Percentiles rank a stretch among this genome's conserved stretches.
These are phyloP conservation scores for Barbarea vulgaris DNA, from an alignment of 345 rosid genomes.

Conservation along the genomic window DNA sequence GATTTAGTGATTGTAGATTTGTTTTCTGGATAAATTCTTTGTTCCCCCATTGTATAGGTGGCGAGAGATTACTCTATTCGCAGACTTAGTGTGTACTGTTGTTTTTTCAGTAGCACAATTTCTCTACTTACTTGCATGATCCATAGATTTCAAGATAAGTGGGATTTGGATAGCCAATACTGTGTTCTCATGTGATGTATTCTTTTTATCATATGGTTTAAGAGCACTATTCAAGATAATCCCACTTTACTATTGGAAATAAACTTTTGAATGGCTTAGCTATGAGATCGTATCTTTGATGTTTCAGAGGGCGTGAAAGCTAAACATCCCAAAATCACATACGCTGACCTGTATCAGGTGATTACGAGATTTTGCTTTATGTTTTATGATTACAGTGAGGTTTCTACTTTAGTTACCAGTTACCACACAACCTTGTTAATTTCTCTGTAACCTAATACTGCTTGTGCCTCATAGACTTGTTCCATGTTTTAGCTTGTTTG, in stretches of 20 bases:
- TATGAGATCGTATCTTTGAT: slow-evolving; percentile 25
- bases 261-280: neutral
- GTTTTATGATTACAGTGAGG: neutral
- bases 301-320: slow-evolving; percentile 77
- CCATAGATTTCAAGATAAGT: too few species aligned
- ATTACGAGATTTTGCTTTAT: neutral
- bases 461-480: neutral
- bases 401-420: neutral
- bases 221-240: neutral
- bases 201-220: neutral
- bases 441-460: neutral
- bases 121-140: too few species aligned
- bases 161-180: neutral
- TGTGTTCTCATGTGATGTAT: neutral
- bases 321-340: slow-evolving; percentile 75
- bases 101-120: too few species aligned
- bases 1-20: neutral
- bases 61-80: neutral
- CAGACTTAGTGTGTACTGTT: neutral
- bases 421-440: neutral
- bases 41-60: neutral
- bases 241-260: neutral
- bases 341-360: slow-evolving; percentile 62
- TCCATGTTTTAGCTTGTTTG: neutral
- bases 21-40: neutral